A percentile compares a stretch with the other conserved stretches of the same genome.
Evolutionary conservation across 2,329 filamentous ascomycete species (phyloP).

Genomic region (Curvularia eragrostidis): DNA sequence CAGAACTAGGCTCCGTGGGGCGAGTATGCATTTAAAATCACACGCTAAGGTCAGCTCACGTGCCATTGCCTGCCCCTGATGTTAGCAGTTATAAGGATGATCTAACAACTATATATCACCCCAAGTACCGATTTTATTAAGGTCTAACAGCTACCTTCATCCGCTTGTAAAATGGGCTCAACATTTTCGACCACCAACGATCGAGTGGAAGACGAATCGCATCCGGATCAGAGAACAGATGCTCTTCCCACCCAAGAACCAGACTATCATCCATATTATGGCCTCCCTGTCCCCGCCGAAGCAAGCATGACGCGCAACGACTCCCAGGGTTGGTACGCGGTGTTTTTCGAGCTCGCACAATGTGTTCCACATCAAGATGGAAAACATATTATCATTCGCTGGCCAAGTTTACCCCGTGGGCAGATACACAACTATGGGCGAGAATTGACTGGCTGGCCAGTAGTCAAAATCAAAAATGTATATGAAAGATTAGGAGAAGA

Average conservation of each 20-base stretch:
- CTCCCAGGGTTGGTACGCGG: not conserved
- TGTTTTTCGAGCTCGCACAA: not conserved
- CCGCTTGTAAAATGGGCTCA: not conserved
- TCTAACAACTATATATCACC: not conserved
- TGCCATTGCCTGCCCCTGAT: no score
- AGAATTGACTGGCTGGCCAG: not conserved
- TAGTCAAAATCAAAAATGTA: not conserved
- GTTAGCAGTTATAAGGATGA: no score
- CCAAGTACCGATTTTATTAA: not conserved
- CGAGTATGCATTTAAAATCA: no score
- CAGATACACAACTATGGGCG: not conserved
- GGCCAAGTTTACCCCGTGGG: not conserved
- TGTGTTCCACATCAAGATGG: not conserved
- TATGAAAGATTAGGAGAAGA: not conserved
- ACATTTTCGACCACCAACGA: not conserved
- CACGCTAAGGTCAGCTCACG: no score
- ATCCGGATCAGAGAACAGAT: not conserved
- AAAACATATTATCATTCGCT: conserved; percentile 4
- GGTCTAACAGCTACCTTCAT: not conserved
- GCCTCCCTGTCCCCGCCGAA: not conserved
- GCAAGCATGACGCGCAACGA: not conserved
- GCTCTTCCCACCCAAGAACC: not conserved
- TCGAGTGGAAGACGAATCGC: not conserved
- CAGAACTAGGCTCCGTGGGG: no score
- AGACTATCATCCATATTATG: not conserved